Base-by-base conservation (phyloP, 2,329 filamentous ascomycete genomes). In the Sporothrix humicola region DNA sequence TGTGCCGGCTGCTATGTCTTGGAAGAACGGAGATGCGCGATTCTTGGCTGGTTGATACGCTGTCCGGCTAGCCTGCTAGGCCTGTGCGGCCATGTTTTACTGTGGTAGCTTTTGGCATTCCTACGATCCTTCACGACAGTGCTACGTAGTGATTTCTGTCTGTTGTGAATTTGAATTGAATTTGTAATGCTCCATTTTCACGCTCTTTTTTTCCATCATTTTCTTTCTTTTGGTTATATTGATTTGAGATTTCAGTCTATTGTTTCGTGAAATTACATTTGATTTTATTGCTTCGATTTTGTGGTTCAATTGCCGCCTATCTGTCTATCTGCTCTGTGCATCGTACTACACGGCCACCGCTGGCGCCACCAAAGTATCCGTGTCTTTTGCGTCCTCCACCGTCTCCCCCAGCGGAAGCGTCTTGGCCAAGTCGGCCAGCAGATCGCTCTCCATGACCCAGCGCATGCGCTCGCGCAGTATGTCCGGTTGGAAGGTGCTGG, bases 401-500 rank as follows among this genome's bases (percentile, higher is more conserved):
- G 13, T 23, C 6, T 58, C 68, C 8, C 20, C 69, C 31, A 66
- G 12, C 4, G 66, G 48, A 46, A 75, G 71, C 23, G 50, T 58
- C 69, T 75, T 74, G 56, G 71, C 74, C 63, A 75, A 69, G 68
- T 74, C 74, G 5, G 52, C 68, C 42, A 75, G 54, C 42, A 75
- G 54, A n/a, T 75, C 73, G 69, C 74, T 74, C 63, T 75, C 74
- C 74, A 75, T 75, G 23, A 75, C 74, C 74, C 73, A 75, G 15
- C 74, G 74, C 74, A 75, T 75, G 61, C 73, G 74, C 71, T 75
- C 74, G 42, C 74, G 74, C 69, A 74, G 61, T 2, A 73, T 20
- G 9, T 20, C 31, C 2, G 74, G 73, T 46, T 74, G 72, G 65
- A 75, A 75, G 37, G 54, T 56, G 6, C 37, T 31, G 1, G 73